Evolutionary conservation across 2,329 filamentous ascomycete genomes (phyloP), one percentile per base, ranked within the genome.

Genomic region (Trichoderma sp.): DNA sequence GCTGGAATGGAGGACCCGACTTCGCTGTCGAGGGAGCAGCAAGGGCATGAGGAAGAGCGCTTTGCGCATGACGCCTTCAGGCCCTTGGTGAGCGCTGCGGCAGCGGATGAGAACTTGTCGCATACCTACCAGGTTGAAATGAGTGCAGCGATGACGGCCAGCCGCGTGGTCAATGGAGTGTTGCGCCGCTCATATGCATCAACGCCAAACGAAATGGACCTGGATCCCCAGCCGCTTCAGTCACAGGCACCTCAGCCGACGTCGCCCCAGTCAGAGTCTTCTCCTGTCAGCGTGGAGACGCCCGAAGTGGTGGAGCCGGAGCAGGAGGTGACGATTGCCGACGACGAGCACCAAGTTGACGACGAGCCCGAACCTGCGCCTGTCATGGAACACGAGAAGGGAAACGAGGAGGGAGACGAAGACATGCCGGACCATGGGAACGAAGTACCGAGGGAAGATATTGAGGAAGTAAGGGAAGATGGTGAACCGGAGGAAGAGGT

Each of bases 241-340:
- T 57, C 62, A 26, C 62, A 64, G n/a, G 24, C 45, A 10, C 45
- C 50, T 52, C 62, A 52, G 19, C 26, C 39, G 7, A 59, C 62
- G 12, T 55, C 62, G 2, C 55, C 62, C 26, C 15, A 26, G n/a
- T 52, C 62, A 12, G 62, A 52, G 51, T 52, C 60, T 30, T 50
- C 48, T 24, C 52, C 59, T 17, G 21, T 55, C 28, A 47, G 41
- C 28, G 26, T 39, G 41, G 60, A 63, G 5, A 43, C 19, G 50
- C 26, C 14, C 19, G 60, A 47, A 47, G 15, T 28, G 9, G 15
- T 3, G 15, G 60, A 63, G 12, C n/a, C 34, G 30, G 60, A 63
- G 50, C 44, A 45, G 21, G 41, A 47, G 14, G 21, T 19, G 26
- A 9, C 41, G 48, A 24, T 10, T n/a, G 15, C 28, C 12, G 34